Percentiles rank a stretch among this genome's conserved stretches.
These are phyloP conservation scores for Curvularia eragrostidis DNA, from an alignment of 2,329 filamentous ascomycete genomes.

Conservation along the genomic window DNA sequence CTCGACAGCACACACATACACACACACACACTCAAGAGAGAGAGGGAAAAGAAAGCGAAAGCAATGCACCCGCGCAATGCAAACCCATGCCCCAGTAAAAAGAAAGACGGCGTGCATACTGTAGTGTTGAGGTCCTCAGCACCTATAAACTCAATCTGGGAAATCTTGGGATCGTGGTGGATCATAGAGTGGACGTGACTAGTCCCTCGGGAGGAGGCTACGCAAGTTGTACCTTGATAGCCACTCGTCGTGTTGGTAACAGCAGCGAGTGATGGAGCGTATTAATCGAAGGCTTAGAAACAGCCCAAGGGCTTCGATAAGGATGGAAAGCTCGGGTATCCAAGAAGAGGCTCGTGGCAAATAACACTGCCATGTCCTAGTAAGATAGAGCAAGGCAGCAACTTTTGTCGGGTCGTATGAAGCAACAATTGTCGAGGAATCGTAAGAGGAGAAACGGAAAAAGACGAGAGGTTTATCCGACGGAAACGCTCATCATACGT, in stretches of 20 bases:
- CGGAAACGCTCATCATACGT: constrained; percentile 38
- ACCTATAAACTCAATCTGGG: constrained; percentile 18
- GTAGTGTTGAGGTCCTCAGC: constrained; percentile 15
- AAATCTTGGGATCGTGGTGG: constrained; percentile 15
- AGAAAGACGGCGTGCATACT: constrained; percentile 23
- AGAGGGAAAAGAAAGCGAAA: constrained; percentile 30
- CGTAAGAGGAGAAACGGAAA: constrained; percentile 9
- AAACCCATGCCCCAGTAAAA: constrained; percentile 32
- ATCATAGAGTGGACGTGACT: constrained; percentile 5
- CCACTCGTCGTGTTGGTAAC: constrained; percentile 14
- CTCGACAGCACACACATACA: constrained; percentile 15
- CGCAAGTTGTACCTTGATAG: constrained; percentile 1
- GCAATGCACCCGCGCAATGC: constrained; percentile 46
- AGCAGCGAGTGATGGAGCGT: constrained; percentile 12
- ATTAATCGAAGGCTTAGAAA: constrained; percentile 25
- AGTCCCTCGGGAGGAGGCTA: constrained; percentile 9
- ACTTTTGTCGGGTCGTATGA: constrained; percentile 39
- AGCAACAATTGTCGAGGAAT: constrained; percentile 21
- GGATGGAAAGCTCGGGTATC: constrained; percentile 37
- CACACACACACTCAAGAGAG: constrained; percentile 9
- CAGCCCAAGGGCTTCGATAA: constrained; percentile 31
- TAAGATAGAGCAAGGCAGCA: constrained; percentile 30
- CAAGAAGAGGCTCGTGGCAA: constrained; percentile 33
- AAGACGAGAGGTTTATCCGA: constrained; percentile 10
- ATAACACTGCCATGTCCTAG: constrained; percentile 29